A percentile compares a stretch with the other conserved stretches of the same genome.
Conservation (phyloP, 2,329 filamentous ascomycete species). For the Diplodia sapinea region DNA sequence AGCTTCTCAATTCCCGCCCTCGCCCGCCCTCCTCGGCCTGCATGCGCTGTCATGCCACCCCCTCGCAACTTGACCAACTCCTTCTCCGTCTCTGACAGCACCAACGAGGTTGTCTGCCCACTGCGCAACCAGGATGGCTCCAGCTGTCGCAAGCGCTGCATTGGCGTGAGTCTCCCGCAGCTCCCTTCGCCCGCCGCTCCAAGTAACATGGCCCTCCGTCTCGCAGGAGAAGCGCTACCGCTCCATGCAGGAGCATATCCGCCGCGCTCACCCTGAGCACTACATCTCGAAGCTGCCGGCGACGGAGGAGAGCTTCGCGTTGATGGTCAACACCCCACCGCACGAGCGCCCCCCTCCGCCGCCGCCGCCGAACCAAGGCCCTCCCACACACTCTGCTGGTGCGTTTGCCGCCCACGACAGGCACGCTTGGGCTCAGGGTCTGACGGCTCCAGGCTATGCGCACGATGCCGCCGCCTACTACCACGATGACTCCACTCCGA, state of each 20-base stretch:
- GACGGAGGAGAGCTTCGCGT: constrained; percentile 94
- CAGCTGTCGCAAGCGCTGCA: constrained; percentile 94
- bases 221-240: constrained; percentile 89
- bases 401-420: constrained; percentile 30
- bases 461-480: constrained; percentile 70
- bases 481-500: constrained; percentile 70
- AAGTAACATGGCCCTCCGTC: constrained; percentile 43
- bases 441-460: constrained; percentile 54
- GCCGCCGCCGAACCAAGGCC: constrained; percentile 49
- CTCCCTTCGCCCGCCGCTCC: constrained; percentile 30
- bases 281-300: constrained; percentile 98
- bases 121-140: constrained; percentile 95
- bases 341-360: constrained; percentile 68
- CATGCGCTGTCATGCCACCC: constrained; percentile 71
- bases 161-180: constrained; percentile 77
- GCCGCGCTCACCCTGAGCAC: constrained; percentile 92
- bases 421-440: constrained; percentile 26
- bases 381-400: constrained; percentile 32
- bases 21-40: constrained; percentile 51
- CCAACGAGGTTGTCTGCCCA: constrained; percentile 96
- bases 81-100: constrained; percentile 89
- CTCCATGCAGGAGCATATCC: constrained; percentile 99
- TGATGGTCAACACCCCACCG: constrained; percentile 93
- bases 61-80: constrained; percentile 85
- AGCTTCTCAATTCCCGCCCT: constrained; percentile 30